A percentile compares a stretch with the other conserved stretches of the same genome.
Evolutionary conservation across 2,329 filamentous ascomycete genomes (phyloP).

Genomic region (Helotiales sp.): DNA sequence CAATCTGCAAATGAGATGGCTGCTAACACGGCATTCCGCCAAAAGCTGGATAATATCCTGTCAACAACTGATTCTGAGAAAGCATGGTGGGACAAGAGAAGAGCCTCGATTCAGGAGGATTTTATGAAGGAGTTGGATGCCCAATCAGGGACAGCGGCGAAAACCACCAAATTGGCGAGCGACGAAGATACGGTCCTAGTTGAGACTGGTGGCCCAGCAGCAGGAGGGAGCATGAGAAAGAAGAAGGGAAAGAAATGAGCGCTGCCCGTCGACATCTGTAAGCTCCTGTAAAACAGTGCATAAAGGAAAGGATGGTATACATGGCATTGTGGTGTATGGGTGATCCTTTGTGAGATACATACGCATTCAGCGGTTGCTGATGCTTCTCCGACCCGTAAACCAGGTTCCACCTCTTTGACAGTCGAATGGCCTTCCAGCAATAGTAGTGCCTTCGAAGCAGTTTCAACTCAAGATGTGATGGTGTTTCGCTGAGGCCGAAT

Average conservation of each 20-base stretch:
- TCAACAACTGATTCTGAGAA: conserved; percentile 71
- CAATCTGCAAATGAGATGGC: conserved; percentile 96
- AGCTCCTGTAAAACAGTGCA: conserved; percentile 11
- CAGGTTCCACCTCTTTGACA: no score
- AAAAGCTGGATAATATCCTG: conserved; percentile 74
- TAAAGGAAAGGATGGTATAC: neutral
- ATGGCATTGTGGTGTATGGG: conserved; percentile 10
- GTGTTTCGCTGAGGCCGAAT: no score
- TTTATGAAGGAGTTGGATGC: conserved; percentile 85
- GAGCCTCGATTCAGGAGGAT: conserved; percentile 68
- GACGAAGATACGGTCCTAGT: conserved; percentile 79
- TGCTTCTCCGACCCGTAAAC: neutral
- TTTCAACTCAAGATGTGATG: no score
- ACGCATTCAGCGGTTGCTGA: neutral
- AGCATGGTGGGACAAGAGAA: conserved; percentile 89
- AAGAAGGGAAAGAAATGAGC: conserved; percentile 65
- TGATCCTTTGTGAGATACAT: conserved; percentile 10
- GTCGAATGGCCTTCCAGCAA: no score
- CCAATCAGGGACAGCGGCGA: conserved; percentile 47
- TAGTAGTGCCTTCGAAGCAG: no score
- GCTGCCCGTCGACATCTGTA: neutral
- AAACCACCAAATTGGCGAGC: conserved; percentile 46
- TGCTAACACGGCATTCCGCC: conserved; percentile 76
- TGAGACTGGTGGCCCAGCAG: conserved; percentile 44
- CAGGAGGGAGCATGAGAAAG: conserved; percentile 49